phyloP scores from a whole-genome alignment of 129 eudicot species.

The Chrysanthemum seticuspe region DNA sequence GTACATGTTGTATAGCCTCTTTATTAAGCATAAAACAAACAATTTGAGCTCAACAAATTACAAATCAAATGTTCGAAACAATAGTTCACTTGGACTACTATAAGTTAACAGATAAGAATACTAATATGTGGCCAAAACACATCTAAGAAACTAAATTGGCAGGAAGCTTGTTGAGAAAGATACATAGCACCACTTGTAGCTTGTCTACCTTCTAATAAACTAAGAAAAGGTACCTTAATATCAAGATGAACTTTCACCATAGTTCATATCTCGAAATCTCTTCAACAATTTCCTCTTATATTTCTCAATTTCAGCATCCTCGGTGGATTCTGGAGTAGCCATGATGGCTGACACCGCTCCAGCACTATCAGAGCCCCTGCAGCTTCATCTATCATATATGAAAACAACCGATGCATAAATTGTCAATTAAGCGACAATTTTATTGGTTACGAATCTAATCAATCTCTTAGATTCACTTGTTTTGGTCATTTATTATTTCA shows the following conservation, averaged over 20 bases:
- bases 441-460: not conserved
- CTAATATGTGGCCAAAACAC: no score
- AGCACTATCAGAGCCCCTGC: slow-evolving; percentile 55
- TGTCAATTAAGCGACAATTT: not conserved
- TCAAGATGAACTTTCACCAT: slow-evolving; percentile 22
- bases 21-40: no score
- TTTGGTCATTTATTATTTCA: not conserved
- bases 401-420: not conserved
- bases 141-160: no score
- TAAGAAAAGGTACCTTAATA: not conserved
- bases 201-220: no score
- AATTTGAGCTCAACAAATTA: no score
- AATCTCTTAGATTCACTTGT: not conserved
- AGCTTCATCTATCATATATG: slow-evolving; percentile 54
- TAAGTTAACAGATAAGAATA: no score
- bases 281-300: slow-evolving; percentile 60
- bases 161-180: no score
- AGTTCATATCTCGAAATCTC: slow-evolving; percentile 49
- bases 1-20: no score
- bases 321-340: slow-evolving; percentile 55
- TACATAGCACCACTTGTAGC: no score
- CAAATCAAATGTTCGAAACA: no score
- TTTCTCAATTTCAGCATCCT: slow-evolving; percentile 56
- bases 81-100: no score
- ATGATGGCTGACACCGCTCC: slow-evolving; percentile 70